Base-by-base conservation (phyloP, 345 rosid species). In the Citrus maxima region DNA sequence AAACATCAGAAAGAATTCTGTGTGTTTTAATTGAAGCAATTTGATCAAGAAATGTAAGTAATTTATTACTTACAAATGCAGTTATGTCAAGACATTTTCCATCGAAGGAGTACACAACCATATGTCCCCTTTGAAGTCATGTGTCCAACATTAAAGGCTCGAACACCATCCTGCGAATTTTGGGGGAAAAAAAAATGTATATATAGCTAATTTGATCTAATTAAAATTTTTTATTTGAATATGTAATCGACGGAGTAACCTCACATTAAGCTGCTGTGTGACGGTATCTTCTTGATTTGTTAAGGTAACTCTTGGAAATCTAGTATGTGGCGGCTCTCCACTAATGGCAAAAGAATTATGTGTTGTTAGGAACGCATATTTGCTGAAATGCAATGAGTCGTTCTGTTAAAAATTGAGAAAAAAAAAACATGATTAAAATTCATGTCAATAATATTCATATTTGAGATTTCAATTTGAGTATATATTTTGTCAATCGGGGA, bases 131-230 rank as follows among this genome's bases (percentile, higher is more conserved):
- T 78, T 54, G 64, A 88, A 91, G 82, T 91, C 95, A 46, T 0
- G 88, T 82, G 77, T 89, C 92, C 61, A 91, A 84, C 95, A 89
- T 88, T 78, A 91, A 81, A 81, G 27, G 85, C 92, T 82, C 92
- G 86, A 79, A 82, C 93, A 77, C 93, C 93, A 73, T 87, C 89
- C 93, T 91, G 80, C 74, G 67, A 37, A 37, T 37, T 34, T 7
- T 6, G 40, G 9, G 40, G 40, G 40, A 1, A 0, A 2, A 30
- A 30, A 6, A 6, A 6, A 0, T 37, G 38, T 37, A 37, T 7
- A 37, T 7, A 6, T 49, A 2, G 30, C 10, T 10, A 46, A 40
- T 21, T 32, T 3, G 59, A 65, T 63, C 21, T 9, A 46, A 12
- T 12, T 46, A 55, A 6, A 14, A 67, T 37, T 2, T 3, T 2